Evolutionary conservation across 495 filamentous ascomycete species (phyloP).

Genomic region (Penicillium argentinense): DNA sequence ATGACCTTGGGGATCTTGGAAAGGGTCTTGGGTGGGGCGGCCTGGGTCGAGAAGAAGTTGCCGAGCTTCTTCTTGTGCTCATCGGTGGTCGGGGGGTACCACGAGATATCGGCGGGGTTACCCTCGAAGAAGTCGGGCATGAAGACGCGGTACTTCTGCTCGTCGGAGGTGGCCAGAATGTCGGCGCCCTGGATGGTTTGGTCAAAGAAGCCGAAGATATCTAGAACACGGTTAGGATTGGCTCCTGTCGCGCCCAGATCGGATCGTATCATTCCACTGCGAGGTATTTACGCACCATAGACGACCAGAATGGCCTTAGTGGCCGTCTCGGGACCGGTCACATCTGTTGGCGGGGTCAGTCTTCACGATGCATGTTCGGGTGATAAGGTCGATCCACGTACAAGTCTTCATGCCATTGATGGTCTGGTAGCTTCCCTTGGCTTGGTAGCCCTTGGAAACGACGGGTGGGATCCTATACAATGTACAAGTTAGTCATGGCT

Average conservation of each 20-base stretch:
- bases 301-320: slow-evolving; percentile 54
- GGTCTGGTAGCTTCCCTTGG: slow-evolving; percentile 61
- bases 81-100: slow-evolving; percentile 75
- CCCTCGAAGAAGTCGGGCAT: slow-evolving; percentile 60
- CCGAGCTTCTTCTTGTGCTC: slow-evolving; percentile 77
- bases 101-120: slow-evolving; percentile 42
- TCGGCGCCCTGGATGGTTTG: slow-evolving; percentile 60
- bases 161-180: slow-evolving; percentile 47
- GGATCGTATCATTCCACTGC: too few species aligned
- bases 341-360: slow-evolving; percentile 32
- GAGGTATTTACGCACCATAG: slow-evolving; percentile 48
- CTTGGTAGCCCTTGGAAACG: slow-evolving; percentile 54
- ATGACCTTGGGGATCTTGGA: slow-evolving; percentile 64
- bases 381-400: slow-evolving; percentile 27
- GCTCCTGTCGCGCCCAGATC: too few species aligned
- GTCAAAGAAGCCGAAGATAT: slow-evolving; percentile 58
- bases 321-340: slow-evolving; percentile 51
- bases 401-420: slow-evolving; percentile 64
- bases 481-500: slow-evolving; percentile 2
- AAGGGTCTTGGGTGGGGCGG: slow-evolving; percentile 61
- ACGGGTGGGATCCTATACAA: slow-evolving; percentile 50
- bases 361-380: neutral
- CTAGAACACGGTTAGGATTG: slow-evolving; percentile 20
- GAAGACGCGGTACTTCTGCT: slow-evolving; percentile 56
- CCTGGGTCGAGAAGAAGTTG: slow-evolving; percentile 73